Evolutionary conservation across 1,284 basidiomycete species (phyloP), one percentile per base, ranked within the genome.

Genomic region (Heliocybe sulcata): DNA sequence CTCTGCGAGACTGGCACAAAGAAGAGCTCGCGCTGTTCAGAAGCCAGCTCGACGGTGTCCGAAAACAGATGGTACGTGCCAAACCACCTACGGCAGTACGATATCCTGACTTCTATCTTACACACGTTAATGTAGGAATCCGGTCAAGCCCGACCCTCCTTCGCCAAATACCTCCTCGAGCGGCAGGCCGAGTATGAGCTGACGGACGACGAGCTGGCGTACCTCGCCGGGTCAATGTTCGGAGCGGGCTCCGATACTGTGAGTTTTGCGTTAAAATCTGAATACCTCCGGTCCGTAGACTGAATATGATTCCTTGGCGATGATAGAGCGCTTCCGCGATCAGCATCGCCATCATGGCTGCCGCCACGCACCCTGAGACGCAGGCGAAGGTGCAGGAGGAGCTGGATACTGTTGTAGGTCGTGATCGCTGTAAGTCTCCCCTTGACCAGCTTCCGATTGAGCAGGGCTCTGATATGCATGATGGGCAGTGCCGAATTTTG

Each of bases 241-340:
- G 84, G 82, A 35, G 83, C 83, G 0, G 83, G 83, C 3, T 77
- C 77, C 1, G 84, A 83, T 55, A 85, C 83, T n/a, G 77, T 77
- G 49, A 11, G 54, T 61, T 11, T 45, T 0, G 26, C 22, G 31
- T 2, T 2, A 11, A 3, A n/a, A n/a, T n/a, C n/a, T n/a, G n/a
- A n/a, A n/a, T n/a, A n/a, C n/a, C n/a, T n/a, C n/a, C n/a, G n/a
- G n/a, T n/a, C n/a, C n/a, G n/a, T n/a, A n/a, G n/a, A n/a, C n/a
- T n/a, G n/a, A n/a, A n/a, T n/a, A n/a, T n/a, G n/a, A n/a, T n/a
- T n/a, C n/a, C n/a, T n/a, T n/a, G n/a, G n/a, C n/a, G n/a, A n/a
- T n/a, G 1, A 11, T 3, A 79, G 67, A 83, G 77, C 2, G 77
- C 80, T 1, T 74, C 77, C 8, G 84, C 77, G 0, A 80, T 89